A percentile compares a stretch with the other conserved stretches of the same genome.
phyloP scores from a whole-genome alignment of 2,329 filamentous ascomycete species.

The Ophiosphaerella herpotricha region DNA sequence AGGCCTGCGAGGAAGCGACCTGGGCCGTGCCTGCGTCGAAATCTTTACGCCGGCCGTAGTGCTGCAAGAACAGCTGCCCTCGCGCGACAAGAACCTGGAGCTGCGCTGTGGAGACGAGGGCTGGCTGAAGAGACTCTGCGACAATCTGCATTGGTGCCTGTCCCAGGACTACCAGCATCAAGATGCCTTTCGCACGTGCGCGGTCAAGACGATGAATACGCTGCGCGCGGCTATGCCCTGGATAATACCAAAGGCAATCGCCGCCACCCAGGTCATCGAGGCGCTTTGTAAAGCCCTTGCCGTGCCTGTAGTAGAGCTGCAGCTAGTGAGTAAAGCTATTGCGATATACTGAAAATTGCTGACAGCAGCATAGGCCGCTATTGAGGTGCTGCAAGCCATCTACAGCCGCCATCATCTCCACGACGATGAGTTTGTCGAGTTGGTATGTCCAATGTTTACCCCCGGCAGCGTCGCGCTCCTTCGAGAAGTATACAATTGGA shows the following conservation, averaged over 20 bases:
- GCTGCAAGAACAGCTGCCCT: constrained; percentile 75
- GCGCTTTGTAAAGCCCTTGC: constrained; percentile 47
- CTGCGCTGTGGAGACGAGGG: constrained; percentile 81
- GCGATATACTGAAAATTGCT: constrained; percentile 10
- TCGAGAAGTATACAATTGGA: constrained; percentile 77
- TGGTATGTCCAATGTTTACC: constrained; percentile 80
- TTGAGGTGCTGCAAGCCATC: constrained; percentile 82
- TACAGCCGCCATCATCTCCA: constrained; percentile 75
- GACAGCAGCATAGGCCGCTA: constrained; percentile 52
- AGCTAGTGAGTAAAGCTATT: constrained; percentile 31
- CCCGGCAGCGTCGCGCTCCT: constrained; percentile 72
- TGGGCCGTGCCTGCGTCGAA: constrained; percentile 90
- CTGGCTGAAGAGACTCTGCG: constrained; percentile 79
- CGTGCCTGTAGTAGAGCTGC: constrained; percentile 41
- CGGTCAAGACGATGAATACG: constrained; percentile 75
- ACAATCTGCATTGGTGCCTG: constrained; percentile 75
- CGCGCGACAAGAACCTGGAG: constrained; percentile 68
- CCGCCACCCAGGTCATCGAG: constrained; percentile 53
- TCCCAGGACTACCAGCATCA: constrained; percentile 67
- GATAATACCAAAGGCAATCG: constrained; percentile 83
- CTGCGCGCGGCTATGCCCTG: constrained; percentile 81
- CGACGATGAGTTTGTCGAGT: constrained; percentile 75
- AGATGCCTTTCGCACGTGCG: constrained; percentile 70
- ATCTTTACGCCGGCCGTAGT: constrained; percentile 84
- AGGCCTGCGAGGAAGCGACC: constrained; percentile 76